phyloP scores from a whole-genome alignment of 306 rosid genomes.

The Vicia villosa region DNA sequence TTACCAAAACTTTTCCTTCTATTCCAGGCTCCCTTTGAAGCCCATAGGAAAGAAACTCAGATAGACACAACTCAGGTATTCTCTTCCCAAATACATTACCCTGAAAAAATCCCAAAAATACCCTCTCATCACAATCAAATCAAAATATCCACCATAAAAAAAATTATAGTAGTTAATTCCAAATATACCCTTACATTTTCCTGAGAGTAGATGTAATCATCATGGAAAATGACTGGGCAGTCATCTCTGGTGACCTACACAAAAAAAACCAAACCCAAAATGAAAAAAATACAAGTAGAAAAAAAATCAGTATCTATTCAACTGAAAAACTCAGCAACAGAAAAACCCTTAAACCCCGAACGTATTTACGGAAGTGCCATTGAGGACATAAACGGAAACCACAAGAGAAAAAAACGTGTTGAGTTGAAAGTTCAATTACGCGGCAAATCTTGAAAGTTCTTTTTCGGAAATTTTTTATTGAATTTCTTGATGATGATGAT shows the following conservation, averaged over 20 bases:
- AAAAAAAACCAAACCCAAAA: conserved; percentile 38
- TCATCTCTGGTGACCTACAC: conserved; percentile 85
- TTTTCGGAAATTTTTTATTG: neutral
- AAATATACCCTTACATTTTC: conserved; percentile 73
- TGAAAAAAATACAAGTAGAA: too few species aligned
- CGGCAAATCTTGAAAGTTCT: too few species aligned
- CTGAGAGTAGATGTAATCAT: conserved; percentile 51
- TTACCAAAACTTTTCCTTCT: conserved; percentile 56
- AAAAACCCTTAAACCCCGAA: neutral
- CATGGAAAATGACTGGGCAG: conserved; percentile 86
- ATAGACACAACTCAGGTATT: conserved; percentile 53
- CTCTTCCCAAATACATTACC: conserved; percentile 67
- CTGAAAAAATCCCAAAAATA: conserved; percentile 36
- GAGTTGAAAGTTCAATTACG: too few species aligned
- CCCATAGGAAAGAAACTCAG: conserved; percentile 73
- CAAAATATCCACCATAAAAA: too few species aligned
- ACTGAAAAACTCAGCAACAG: neutral
- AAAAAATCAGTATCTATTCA: conserved; percentile 41
- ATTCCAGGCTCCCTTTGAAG: conserved; percentile 55
- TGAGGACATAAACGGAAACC: too few species aligned
- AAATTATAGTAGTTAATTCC: too few species aligned
- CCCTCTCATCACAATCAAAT: neutral
- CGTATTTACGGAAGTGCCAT: conserved; percentile 13
- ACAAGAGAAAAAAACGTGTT: too few species aligned
- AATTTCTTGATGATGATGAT: too few species aligned